Evolutionary conservation across 352 stramenopile genomes (phyloP).

Genomic region (Phytophthora pseudosyringae): DNA sequence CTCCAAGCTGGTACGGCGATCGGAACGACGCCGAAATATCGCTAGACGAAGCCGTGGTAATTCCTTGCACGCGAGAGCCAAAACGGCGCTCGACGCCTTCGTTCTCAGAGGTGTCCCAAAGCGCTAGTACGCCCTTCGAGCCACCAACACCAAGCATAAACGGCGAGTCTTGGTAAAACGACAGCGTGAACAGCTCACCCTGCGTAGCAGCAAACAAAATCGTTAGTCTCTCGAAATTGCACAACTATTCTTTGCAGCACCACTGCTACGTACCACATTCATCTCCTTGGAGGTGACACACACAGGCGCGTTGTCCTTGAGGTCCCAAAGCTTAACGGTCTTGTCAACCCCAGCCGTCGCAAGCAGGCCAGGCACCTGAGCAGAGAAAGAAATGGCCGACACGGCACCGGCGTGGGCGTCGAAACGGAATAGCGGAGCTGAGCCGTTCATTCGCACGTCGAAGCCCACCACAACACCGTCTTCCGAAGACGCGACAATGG

Average conservation of each 20-base stretch:
- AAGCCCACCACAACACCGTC: slow-evolving; percentile 95
- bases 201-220: slow-evolving; percentile 31
- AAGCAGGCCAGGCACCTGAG: slow-evolving; percentile 92
- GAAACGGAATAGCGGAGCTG: slow-evolving; percentile 92
- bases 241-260: slow-evolving; percentile 4
- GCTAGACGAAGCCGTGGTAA: slow-evolving; percentile 30
- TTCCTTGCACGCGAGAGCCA: slow-evolving; percentile 66
- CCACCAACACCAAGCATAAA: slow-evolving; percentile 92
- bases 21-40: slow-evolving; percentile 81
- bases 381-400: slow-evolving; percentile 87
- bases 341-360: slow-evolving; percentile 97
- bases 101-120: slow-evolving; percentile 93
- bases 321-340: slow-evolving; percentile 98
- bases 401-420: slow-evolving; percentile 91
- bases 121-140: slow-evolving; percentile 85
- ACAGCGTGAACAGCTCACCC: slow-evolving; percentile 91
- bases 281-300: slow-evolving; percentile 93
- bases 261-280: slow-evolving; percentile 81
- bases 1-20: slow-evolving; percentile 74
- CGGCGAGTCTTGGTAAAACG: slow-evolving; percentile 90
- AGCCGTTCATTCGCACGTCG: slow-evolving; percentile 96
- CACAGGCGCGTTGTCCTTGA: slow-evolving; percentile 69
- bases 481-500: slow-evolving; percentile 94
- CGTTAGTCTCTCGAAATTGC: slow-evolving; percentile 5
- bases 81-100: slow-evolving; percentile 86